Base-by-base conservation (phyloP, 805 yeast genomes). In the Candida chilensis region DNA sequence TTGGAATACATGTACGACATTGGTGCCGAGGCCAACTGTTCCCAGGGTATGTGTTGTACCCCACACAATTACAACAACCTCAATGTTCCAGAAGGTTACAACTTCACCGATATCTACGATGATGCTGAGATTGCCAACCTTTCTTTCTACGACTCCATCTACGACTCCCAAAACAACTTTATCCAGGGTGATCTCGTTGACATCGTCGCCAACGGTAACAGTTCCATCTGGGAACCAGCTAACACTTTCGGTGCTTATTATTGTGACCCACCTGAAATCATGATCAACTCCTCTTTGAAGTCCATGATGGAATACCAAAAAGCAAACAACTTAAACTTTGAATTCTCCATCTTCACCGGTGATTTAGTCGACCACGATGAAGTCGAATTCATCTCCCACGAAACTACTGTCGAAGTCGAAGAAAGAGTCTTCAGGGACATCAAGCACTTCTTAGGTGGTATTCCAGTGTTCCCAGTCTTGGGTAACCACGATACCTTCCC, bases 401-500 rank as follows among this genome's bases (percentile, higher is more conserved):
- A 72, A 27, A 57, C 62, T 38, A 69, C 78, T 20, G 56, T 60
- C 33, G 47, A 51, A 32, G 60, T 60, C 4, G 64, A 59, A 41
- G 33, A 46, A 27, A 42, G 47, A 24, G 36, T 48, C 7, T 56
- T 50, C 40, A 39, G 39, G 16, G 37, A 57, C 29, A 51, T 61
- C 54, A 60, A 58, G 35, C 51, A 57, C 33, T 61, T 40, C 40
- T 60, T 78, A 34, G 55, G 63, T 13, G 57, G 68, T 31, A 48
- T 73, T 18, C 79, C 84, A 5, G 68, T 79, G 4, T 77, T 57
- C 45, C 66, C 84, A 8, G 73, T 71, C 15, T 53, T 79, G 42
- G 87, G 87, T 17, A 78, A 76, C 48, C 86, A 80, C 50, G 87
- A 79, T 44, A 70, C 77, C 18, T 79, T 67, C 60, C 87, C 88